Evolutionary conservation across 768 basidiomycete species (phyloP).

Genomic region (Daedalea quercina): DNA sequence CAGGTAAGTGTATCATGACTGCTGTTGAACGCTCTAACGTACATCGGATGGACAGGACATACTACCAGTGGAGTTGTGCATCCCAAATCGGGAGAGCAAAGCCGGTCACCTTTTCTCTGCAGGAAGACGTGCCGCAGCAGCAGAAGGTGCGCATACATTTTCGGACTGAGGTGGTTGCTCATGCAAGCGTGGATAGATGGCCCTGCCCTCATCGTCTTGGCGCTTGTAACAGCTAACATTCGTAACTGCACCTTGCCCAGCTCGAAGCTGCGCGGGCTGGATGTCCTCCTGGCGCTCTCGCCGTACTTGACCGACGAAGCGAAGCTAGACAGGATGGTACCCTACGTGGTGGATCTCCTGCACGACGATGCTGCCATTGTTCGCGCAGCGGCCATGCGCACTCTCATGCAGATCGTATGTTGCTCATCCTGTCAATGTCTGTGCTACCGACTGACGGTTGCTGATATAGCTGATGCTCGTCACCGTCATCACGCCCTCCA

Average conservation of each 20-base stretch:
- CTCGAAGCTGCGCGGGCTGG: slow-evolving; percentile 79
- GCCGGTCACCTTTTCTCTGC: slow-evolving; percentile 23
- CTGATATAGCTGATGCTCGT: slow-evolving; percentile 46
- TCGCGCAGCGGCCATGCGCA: slow-evolving; percentile 70
- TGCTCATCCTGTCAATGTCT: background rate
- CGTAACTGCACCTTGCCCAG: slow-evolving; percentile 83
- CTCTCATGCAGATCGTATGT: slow-evolving; percentile 78
- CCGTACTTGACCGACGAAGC: slow-evolving; percentile 89
- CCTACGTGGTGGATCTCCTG: slow-evolving; percentile 83
- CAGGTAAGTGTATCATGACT: slow-evolving; percentile 38
- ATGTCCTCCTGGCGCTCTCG: slow-evolving; percentile 78
- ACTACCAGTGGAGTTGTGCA: slow-evolving; percentile 67
- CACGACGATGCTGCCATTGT: slow-evolving; percentile 83
- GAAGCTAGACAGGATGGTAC: slow-evolving; percentile 88
- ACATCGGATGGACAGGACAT: slow-evolving; percentile 43
- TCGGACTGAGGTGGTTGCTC: no score
- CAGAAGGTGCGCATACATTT: slow-evolving; percentile 43
- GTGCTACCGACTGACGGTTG: background rate
- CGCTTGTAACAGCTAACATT: slow-evolving; percentile 82
- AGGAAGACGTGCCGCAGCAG: slow-evolving; percentile 45
- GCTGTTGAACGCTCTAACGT: background rate
- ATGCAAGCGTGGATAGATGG: slow-evolving; percentile 49
- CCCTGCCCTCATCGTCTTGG: slow-evolving; percentile 81
- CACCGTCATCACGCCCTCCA: slow-evolving; percentile 59
- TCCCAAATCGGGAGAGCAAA: slow-evolving; percentile 61